Evolutionary conservation across 108 stramenopile genomes (phyloP).

Genomic region (Cyclotella cryptica): DNA sequence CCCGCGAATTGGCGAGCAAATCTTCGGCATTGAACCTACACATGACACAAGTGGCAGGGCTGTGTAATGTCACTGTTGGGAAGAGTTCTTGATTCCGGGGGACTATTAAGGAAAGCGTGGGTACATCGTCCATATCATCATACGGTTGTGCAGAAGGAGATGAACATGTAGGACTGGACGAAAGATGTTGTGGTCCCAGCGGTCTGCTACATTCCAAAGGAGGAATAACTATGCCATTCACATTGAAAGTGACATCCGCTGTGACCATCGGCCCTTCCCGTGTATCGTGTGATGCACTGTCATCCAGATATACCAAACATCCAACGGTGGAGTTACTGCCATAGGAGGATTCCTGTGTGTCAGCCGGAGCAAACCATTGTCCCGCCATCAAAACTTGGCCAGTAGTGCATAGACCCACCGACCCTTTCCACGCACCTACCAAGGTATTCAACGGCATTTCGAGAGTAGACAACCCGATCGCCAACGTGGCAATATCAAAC

Average conservation of each 20-base stretch:
- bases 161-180: conserved; percentile 35
- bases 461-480: conserved; percentile 91
- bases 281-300: conserved; percentile 84
- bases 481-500: conserved; percentile 64
- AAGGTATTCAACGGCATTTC: conserved; percentile 97
- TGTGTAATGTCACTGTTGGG: conserved; percentile 92
- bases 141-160: background rate
- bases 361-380: conserved; percentile 78
- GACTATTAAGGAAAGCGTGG: conserved; percentile 72
- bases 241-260: conserved; percentile 89
- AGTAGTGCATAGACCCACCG: conserved; percentile 91
- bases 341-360: conserved; percentile 64
- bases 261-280: conserved; percentile 92
- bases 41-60: conserved; percentile 87
- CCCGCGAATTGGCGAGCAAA: conserved; percentile 66
- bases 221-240: conserved; percentile 72
- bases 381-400: conserved; percentile 89
- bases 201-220: conserved; percentile 14
- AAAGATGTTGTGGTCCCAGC: conserved; percentile 2
- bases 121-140: conserved; percentile 8
- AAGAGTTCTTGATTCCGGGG: conserved; percentile 92
- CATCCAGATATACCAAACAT: conserved; percentile 93
- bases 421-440: conserved; percentile 94
- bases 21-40: conserved; percentile 91
- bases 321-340: conserved; percentile 90